Conservation (phyloP, 1,139 yeast species). For the Suhomyces choctaworum region DNA sequence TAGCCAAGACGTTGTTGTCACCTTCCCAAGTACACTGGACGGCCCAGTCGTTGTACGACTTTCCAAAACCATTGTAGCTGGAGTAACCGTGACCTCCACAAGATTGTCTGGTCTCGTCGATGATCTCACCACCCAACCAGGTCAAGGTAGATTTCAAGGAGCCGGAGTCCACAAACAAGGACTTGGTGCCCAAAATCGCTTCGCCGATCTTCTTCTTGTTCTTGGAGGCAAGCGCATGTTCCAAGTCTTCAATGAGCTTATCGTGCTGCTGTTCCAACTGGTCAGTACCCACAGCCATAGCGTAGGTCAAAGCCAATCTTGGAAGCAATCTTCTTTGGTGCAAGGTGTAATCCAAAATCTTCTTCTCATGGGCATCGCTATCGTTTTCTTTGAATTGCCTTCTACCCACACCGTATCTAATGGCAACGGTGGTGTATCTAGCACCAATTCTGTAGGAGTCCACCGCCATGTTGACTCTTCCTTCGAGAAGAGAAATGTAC, state of each 20-base stretch:
- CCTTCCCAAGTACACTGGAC: slow-evolving; percentile 99
- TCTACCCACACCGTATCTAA: slow-evolving; percentile 86
- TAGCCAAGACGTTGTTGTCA: slow-evolving; percentile 83
- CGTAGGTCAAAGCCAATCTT: slow-evolving; percentile 74
- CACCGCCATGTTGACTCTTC: slow-evolving; percentile 85
- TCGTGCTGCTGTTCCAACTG: slow-evolving; percentile 59
- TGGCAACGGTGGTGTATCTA: slow-evolving; percentile 78
- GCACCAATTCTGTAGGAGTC: slow-evolving; percentile 83
- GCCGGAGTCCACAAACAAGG: slow-evolving; percentile 82
- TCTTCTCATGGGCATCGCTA: slow-evolving; percentile 47
- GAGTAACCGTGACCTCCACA: slow-evolving; percentile 98
- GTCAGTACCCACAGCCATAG: slow-evolving; percentile 72
- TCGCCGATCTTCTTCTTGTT: slow-evolving; percentile 41
- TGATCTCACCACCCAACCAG: slow-evolving; percentile 77
- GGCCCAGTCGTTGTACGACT: slow-evolving; percentile 87
- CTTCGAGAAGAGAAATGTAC: slow-evolving; percentile 82
- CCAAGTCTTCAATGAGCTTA: slow-evolving; percentile 54
- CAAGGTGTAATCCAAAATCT: slow-evolving; percentile 76
- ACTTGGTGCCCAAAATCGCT: slow-evolving; percentile 67
- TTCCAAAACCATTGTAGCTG: slow-evolving; percentile 85
- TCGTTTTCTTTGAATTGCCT: slow-evolving; percentile 66
- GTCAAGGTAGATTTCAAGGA: slow-evolving; percentile 88
- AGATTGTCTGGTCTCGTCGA: slow-evolving; percentile 90
- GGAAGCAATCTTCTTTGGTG: slow-evolving; percentile 88
- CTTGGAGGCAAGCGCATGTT: slow-evolving; percentile 49